Conservation (phyloP, 106 monocot species). For the Allium fistulosum region DNA sequence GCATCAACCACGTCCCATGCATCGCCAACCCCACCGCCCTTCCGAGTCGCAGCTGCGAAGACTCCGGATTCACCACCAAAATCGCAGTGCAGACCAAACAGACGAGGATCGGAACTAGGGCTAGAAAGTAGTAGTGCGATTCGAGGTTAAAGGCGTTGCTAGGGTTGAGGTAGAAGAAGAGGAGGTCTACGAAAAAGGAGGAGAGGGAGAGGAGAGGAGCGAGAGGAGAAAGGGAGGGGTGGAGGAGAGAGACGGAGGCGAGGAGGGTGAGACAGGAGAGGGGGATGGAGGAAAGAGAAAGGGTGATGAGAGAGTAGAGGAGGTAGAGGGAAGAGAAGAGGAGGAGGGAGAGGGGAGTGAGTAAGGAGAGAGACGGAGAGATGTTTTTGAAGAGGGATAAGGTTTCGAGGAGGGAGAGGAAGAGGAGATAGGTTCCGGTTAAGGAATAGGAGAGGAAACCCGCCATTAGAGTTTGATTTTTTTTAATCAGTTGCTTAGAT, state of each 20-base stretch:
- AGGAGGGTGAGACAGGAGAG: conserved; percentile 17
- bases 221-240: conserved; percentile 38
- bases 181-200: conserved; percentile 46
- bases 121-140: conserved; percentile 70
- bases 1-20: conserved; percentile 89
- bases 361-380: not conserved
- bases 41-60: conserved; percentile 37
- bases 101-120: conserved; percentile 50
- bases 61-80: conserved; percentile 29
- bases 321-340: conserved; percentile 3
- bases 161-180: conserved; percentile 39
- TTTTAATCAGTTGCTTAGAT: not conserved
- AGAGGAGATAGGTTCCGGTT: conserved; percentile 11
- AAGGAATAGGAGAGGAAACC: conserved; percentile 11
- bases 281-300: conserved; percentile 28
- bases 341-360: conserved; percentile 6
- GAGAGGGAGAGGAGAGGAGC: conserved; percentile 47
- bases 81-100: conserved; percentile 36
- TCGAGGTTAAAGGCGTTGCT: conserved; percentile 45
- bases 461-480: conserved; percentile 5
- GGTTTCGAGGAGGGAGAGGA: conserved; percentile 12
- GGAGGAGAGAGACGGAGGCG: conserved; percentile 19
- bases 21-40: conserved; percentile 55
- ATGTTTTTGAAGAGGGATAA: not conserved
- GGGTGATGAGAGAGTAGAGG: not conserved